A percentile compares a stretch with the other conserved stretches of the same genome.
These are phyloP conservation scores for Neurospora discreta DNA, from an alignment of 495 filamentous ascomycete species.

Conservation along the genomic window DNA sequence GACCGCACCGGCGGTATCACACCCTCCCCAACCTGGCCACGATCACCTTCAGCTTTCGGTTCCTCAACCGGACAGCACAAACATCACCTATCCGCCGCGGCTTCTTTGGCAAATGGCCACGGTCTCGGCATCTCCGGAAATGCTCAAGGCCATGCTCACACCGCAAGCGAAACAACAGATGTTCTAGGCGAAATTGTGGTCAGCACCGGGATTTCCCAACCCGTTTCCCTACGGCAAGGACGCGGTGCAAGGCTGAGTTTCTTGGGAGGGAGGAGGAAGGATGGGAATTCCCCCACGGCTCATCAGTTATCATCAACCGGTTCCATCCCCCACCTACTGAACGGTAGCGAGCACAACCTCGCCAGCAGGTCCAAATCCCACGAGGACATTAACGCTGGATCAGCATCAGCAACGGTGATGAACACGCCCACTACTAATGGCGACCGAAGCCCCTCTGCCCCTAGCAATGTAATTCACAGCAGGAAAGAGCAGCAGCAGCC, in stretches of 20 bases:
- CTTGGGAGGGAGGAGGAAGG: conserved; percentile 34
- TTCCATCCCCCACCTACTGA: conserved; percentile 9
- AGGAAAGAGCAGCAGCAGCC: neutral
- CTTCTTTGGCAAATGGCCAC: conserved; percentile 18
- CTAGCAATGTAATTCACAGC: neutral
- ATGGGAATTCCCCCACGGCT: conserved; percentile 7
- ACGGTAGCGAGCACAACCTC: conserved; percentile 17
- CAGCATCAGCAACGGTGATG: conserved; percentile 6
- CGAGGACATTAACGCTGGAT: conserved; percentile 14
- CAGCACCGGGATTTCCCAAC: conserved; percentile 22
- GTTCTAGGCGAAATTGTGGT: conserved; percentile 1
- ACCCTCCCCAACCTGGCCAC: conserved; percentile 33
- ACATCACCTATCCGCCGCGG: conserved; percentile 8
- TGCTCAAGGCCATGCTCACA: neutral
- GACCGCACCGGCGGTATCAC: conserved; percentile 1
- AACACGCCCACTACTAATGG: neutral
- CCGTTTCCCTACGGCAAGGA: conserved; percentile 27
- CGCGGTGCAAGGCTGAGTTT: conserved; percentile 39
- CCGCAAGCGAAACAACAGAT: neutral
- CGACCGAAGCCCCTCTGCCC: neutral
- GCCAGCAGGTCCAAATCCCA: conserved; percentile 13
- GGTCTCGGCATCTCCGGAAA: neutral
- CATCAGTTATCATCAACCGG: conserved; percentile 15
- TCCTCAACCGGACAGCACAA: conserved; percentile 12
- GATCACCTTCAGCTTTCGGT: conserved; percentile 18